A percentile compares a stretch with the other conserved stretches of the same genome.
Conservation (phyloP, 164 flowering plant genomes). For the Malania oleifera region DNA sequence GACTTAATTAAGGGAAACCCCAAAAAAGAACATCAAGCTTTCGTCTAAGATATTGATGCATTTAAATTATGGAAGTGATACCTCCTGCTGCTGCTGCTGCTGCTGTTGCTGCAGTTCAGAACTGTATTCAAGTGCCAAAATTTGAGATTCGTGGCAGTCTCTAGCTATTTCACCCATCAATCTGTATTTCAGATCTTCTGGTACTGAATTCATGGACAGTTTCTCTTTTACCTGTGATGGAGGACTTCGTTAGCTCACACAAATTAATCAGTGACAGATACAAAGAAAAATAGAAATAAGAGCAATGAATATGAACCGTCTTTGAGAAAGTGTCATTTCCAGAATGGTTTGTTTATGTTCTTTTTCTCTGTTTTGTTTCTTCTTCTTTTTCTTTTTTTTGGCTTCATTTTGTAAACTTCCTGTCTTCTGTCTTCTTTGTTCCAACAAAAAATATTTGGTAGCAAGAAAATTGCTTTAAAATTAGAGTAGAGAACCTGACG, state of each 20-base stretch:
- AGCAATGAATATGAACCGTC: no score
- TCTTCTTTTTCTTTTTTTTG: no score
- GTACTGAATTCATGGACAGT: slow-evolving; percentile 29
- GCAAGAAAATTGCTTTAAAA: background rate
- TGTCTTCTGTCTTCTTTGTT: no score
- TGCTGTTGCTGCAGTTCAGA: slow-evolving; percentile 30
- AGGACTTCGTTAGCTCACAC: background rate
- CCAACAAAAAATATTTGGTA: no score
- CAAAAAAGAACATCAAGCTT: background rate
- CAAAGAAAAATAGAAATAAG: no score
- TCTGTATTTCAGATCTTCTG: slow-evolving; percentile 49
- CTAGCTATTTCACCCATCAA: slow-evolving; percentile 56
- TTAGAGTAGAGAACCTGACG: slow-evolving; percentile 31
- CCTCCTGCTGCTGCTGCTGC: slow-evolving; percentile 35
- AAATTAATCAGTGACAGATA: background rate
- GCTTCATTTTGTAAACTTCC: no score
- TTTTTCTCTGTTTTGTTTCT: no score
- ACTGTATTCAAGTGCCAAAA: slow-evolving; percentile 31
- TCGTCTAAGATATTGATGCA: background rate
- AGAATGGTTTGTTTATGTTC: no score
- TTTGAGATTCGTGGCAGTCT: slow-evolving; percentile 28
- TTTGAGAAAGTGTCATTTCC: no score
- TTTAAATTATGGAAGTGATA: background rate
- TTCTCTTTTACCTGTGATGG: slow-evolving; percentile 42
- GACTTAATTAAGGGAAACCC: background rate